A percentile compares a stretch with the other conserved stretches of the same genome.
Conservation (phyloP, 805 yeast genomes). For the Danielia reshetovae region DNA sequence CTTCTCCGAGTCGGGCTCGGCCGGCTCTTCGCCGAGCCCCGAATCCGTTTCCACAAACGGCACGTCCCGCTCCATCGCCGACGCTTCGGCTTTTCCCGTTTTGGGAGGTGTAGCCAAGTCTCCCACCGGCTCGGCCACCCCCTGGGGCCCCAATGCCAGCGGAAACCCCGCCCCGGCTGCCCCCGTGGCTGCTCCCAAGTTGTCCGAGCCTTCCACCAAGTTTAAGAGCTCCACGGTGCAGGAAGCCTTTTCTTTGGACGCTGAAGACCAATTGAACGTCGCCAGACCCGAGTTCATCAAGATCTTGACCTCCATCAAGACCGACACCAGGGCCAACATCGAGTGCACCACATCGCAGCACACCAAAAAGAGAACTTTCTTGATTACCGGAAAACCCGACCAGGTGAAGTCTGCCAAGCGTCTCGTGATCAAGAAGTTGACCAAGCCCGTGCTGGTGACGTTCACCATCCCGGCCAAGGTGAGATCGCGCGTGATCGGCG, state of each 20-base stretch:
- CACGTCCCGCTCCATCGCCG: constrained; percentile 39
- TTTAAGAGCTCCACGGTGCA: constrained; percentile 58
- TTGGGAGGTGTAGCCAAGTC: constrained; percentile 44
- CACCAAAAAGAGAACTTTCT: constrained; percentile 75
- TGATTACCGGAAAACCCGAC: constrained; percentile 70
- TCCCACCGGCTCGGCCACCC: constrained; percentile 18
- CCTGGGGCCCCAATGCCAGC: constrained; percentile 38
- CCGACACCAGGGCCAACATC: constrained; percentile 58
- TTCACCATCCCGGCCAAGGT: constrained; percentile 73
- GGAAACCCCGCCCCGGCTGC: constrained; percentile 13
- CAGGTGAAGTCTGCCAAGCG: constrained; percentile 69
- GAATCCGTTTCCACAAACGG: constrained; percentile 13
- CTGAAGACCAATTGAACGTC: constrained; percentile 62
- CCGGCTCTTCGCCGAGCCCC: constrained; percentile 5
- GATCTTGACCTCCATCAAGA: constrained; percentile 59
- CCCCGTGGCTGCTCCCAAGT: constrained; percentile 1
- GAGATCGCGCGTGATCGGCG: constrained; percentile 79
- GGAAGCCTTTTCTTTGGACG: constrained; percentile 73
- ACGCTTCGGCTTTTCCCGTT: constrained; percentile 62
- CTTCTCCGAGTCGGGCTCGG: constrained; percentile 1
- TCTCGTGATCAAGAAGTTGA: constrained; percentile 68
- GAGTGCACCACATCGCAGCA: constrained; percentile 79
- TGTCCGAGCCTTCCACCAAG: constrained; percentile 17
- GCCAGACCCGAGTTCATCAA: constrained; percentile 64
- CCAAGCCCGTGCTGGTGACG: constrained; percentile 62